These are phyloP conservation scores for Pinus albicaulis DNA, from an alignment of 75 land plant genomes.

Conservation along the genomic window DNA sequence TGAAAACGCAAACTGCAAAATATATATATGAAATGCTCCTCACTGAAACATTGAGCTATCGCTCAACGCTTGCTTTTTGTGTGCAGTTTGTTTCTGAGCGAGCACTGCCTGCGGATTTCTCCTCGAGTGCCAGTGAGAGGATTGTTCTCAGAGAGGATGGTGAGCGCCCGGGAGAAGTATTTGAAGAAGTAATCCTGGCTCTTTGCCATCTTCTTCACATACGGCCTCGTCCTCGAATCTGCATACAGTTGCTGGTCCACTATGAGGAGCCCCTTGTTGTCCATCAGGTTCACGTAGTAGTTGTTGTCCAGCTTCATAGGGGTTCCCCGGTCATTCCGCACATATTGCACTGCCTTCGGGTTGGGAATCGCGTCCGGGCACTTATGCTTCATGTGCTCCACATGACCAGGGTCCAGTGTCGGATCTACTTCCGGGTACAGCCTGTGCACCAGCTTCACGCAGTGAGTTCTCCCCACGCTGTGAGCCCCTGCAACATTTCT, in stretches of 20 bases:
- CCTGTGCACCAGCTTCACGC: conserved; percentile 75
- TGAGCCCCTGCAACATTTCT: conserved; percentile 47
- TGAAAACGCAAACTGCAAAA: no score
- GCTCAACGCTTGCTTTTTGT: no score
- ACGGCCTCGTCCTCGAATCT: conserved; percentile 66
- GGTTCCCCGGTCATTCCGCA: conserved; percentile 71
- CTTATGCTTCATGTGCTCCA: conserved; percentile 61
- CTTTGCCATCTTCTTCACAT: conserved; percentile 74
- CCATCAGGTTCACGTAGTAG: conserved; percentile 70
- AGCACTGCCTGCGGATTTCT: conserved; percentile 69
- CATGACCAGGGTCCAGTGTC: conserved; percentile 60
- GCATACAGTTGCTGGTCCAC: conserved; percentile 69
- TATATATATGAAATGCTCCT: no score
- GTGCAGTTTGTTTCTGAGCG: conserved; percentile 13
- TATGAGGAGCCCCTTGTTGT: conserved; percentile 61
- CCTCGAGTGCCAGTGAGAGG: conserved; percentile 77
- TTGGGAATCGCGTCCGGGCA: conserved; percentile 69
- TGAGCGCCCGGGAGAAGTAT: conserved; percentile 56
- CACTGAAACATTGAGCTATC: no score
- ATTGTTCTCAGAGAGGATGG: conserved; percentile 75
- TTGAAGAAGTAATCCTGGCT: conserved; percentile 61
- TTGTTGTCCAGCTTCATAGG: conserved; percentile 90
- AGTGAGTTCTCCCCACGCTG: conserved; percentile 89
- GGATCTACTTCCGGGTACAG: conserved; percentile 81
- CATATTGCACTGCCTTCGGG: conserved; percentile 72